Conservation (phyloP, 768 basidiomycete genomes). For the Nidula microcarpa region DNA sequence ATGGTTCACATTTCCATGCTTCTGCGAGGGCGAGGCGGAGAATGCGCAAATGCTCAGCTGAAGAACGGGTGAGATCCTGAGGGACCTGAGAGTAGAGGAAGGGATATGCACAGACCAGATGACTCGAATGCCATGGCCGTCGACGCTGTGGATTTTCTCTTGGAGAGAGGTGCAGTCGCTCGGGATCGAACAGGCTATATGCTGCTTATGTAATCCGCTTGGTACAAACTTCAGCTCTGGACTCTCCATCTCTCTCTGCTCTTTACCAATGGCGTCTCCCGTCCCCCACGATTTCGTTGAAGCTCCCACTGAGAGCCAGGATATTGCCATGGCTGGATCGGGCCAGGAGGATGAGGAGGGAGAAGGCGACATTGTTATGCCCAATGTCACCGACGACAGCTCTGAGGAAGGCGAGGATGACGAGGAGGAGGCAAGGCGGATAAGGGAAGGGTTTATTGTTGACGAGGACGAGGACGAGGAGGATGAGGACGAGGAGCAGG, state of each 20-base stretch:
- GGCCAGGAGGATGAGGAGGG: conserved; percentile 54
- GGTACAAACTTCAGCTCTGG: not conserved
- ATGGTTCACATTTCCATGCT: conserved; percentile 66
- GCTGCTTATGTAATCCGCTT: conserved; percentile 8
- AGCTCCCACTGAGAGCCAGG: conserved; percentile 31
- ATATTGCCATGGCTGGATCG: conserved; percentile 61
- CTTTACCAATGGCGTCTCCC: conserved; percentile 53
- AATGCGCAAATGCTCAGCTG: conserved; percentile 24
- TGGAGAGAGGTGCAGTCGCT: no score
- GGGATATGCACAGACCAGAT: no score
- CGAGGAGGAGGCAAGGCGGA: conserved; percentile 76
- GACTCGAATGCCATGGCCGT: no score
- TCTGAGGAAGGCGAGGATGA: conserved; percentile 91
- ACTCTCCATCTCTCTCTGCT: conserved; percentile 15
- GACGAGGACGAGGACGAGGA: conserved; percentile 88
- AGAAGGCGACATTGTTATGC: conserved; percentile 53
- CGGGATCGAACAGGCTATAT: no score
- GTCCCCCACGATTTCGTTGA: conserved; percentile 29
- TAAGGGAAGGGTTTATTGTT: conserved; percentile 90
- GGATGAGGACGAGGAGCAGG: conserved; percentile 60
- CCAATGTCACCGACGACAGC: conserved; percentile 69
- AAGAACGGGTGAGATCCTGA: no score
- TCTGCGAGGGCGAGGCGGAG: conserved; percentile 67
- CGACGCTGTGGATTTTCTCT: no score
- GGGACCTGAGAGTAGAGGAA: no score